phyloP scores from a whole-genome alignment of 2,329 filamentous ascomycete genomes.

The Xylaria sp. region DNA sequence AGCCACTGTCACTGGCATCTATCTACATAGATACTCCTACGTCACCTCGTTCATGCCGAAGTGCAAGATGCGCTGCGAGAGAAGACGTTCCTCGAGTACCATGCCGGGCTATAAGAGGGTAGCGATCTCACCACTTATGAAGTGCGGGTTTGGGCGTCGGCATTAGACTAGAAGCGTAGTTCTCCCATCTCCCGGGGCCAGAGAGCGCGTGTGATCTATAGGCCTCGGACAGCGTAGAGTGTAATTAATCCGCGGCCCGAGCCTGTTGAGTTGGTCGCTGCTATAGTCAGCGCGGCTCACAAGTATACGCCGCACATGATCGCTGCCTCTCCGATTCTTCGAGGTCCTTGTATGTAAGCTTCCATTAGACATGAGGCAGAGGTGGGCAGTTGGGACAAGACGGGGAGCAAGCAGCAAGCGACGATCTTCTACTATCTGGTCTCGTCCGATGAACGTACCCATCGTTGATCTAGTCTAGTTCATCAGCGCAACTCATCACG shows the following conservation, averaged over 20 bases:
- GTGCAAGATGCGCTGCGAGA: neutral
- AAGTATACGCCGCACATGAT: neutral
- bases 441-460: neutral
- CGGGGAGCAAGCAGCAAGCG: neutral
- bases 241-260: neutral
- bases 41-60: neutral
- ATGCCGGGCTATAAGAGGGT: neutral
- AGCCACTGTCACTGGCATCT: constrained; percentile 1
- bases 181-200: neutral
- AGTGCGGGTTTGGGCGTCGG: constrained; percentile 3
- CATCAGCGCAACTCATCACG: neutral
- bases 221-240: neutral
- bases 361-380: neutral
- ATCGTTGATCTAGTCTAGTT: neutral
- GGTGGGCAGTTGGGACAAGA: neutral
- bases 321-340: neutral
- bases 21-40: neutral
- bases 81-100: neutral
- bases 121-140: neutral
- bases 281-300: neutral
- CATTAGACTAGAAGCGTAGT: neutral
- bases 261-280: neutral
- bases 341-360: neutral
- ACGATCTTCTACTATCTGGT: constrained; percentile 1
- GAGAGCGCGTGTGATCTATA: neutral